Evolutionary conservation across 1,139 yeast species (phyloP), one percentile per base, ranked within the genome.

Genomic region (Suhomyces wounanorum): DNA sequence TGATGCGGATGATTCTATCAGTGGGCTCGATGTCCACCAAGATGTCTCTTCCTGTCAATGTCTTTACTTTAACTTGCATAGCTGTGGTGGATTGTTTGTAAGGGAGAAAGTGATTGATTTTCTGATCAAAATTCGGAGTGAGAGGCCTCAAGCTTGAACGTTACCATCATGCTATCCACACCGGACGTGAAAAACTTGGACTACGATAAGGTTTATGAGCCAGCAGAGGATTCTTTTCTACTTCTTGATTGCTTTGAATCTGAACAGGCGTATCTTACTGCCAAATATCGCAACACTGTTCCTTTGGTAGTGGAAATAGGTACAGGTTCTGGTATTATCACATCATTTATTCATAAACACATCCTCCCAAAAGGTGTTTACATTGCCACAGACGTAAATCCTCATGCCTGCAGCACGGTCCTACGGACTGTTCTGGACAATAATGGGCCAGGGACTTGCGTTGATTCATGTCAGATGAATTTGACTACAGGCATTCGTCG

Each of bases 171-270:
- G 81, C 62, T 77, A 31, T 72, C 77, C 11, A 76, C 81, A 2
- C 81, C 81, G 2, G 53, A 56, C n/a, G 57, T 73, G 25, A 57
- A 56, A 14, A 56, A 64, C 38, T 53, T 75, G 45, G 73, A 72
- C 57, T 63, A 65, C 53, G 76, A 72, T 26, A 66, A 66, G 48
- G 96, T 92, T 4, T 94, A 94, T 65, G 98, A 94, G 62, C 98
- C 98, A 0, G 82, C 96, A 0, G 99, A 94, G 60, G 99, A 94
- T 70, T 82, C 96, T 13, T 94, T 87, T 62, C 78, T 92, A 10
- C 72, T 94, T 13, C 70, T 94, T 38, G 99, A 94, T 65, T 76
- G 87, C 17, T 75, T 94, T 48, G 98, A 94, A 61, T 67, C 73
- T 43, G 86, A 88, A 49, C 64, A 66, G 45, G 59, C 54, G 0